Base-by-base conservation (phyloP, 2,329 filamentous ascomycete genomes). In the Cladosporium halotolerans region DNA sequence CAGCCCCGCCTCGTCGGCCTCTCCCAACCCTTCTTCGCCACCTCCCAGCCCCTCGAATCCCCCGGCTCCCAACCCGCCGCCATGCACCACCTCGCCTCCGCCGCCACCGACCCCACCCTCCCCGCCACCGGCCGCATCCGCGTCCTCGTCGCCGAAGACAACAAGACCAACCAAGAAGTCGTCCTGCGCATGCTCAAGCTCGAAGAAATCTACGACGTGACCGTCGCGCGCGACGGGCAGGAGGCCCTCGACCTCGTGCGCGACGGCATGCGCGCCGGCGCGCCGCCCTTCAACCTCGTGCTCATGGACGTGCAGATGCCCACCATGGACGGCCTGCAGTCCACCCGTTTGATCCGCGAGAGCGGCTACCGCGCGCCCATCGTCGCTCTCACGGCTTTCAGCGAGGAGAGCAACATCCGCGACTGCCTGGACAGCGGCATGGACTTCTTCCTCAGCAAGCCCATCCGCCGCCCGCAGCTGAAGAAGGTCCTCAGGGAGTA, bases 281-380 rank as follows among this genome's bases (percentile, higher is more conserved):
- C 84, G 49, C 77, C 80, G 52, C 79, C 80, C 2, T 96, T 92
- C 66, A 89, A 95, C 61, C 77, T 96, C 23, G 92, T 96, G 58
- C 93, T 96, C 66, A 96, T 96, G 91, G 91, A 96, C 63, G 86
- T 96, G 3, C 65, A 88, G 71, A 96, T 96, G 91, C 91, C 91
- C 3, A 95, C 93, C 58, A 79, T 96, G 11, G 90, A 96, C 64
- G 91, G 91, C 1, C 74, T 96, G 19, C 86, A 96, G 67, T 91
- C 86, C 44, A 96, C 91, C 1, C 81, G 85, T 9, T 75, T 95
- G 33, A 96, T 96, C 62, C 82, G 91, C 6, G 77, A 89, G 66
- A 87, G 92, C 75, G 91, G 91, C 1, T 96, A 93, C 70, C 83
- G 80, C 9, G 86, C 87, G 1, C 91, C 91, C 0, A 96, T 96